phyloP scores from a whole-genome alignment of 1,284 basidiomycete genomes.

The Farysia itapuensis region DNA sequence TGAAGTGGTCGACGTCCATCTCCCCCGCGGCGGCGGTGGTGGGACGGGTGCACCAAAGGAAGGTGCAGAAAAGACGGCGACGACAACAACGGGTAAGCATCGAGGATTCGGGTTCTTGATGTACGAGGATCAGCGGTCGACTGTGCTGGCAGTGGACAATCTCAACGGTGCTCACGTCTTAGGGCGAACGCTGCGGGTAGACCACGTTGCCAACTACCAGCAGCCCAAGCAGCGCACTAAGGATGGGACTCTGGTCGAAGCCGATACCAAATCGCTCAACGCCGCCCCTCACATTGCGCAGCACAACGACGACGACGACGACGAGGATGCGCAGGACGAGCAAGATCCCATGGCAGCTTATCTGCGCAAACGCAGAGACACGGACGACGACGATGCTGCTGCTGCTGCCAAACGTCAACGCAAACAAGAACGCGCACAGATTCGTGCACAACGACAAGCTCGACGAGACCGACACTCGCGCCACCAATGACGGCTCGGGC shows the following conservation, averaged over 20 bases:
- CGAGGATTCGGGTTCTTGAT: conserved; percentile 95
- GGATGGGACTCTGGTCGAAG: conserved; percentile 84
- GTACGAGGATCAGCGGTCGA: conserved; percentile 98
- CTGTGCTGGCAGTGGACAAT: conserved; percentile 95
- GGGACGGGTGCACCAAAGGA: conserved; percentile 1
- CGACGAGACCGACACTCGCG: too few relatives aligned
- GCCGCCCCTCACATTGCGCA: conserved; percentile 32
- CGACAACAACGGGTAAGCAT: conserved; percentile 18
- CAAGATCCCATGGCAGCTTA: conserved; percentile 98
- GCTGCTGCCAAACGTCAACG: too few relatives aligned
- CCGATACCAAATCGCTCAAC: conserved; percentile 64
- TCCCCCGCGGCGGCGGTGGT: conserved; percentile 68
- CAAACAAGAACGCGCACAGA: too few relatives aligned
- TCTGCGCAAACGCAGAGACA: conserved; percentile 48
- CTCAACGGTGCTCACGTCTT: conserved; percentile 90
- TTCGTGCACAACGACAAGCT: too few relatives aligned
- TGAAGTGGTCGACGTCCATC: conserved; percentile 89
- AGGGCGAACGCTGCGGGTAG: conserved; percentile 79
- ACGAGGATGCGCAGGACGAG: conserved; percentile 71
- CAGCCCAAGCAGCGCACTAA: conserved; percentile 73
- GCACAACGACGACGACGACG: conserved; percentile 9
- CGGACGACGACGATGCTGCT: neutral
- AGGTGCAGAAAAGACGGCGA: neutral
- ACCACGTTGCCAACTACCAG: conserved; percentile 92
- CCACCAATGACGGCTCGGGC: too few relatives aligned